These are phyloP conservation scores for Juglanconis oblonga DNA, from an alignment of 2,329 filamentous ascomycete genomes.

Conservation along the genomic window DNA sequence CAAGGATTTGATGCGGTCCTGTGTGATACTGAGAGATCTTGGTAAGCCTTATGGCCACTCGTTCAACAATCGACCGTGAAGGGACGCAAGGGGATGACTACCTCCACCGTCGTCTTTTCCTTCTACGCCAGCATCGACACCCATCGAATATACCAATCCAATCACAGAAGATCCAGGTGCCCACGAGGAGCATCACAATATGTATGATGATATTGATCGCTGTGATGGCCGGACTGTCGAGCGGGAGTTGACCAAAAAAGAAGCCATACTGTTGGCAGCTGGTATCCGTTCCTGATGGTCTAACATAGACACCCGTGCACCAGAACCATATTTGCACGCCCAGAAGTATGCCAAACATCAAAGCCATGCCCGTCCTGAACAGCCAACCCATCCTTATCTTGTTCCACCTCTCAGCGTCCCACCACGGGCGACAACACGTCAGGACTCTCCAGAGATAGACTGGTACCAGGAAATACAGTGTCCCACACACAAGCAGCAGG, in stretches of 20 bases:
- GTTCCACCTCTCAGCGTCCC: conserved; percentile 21
- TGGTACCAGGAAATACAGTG: conserved; percentile 19
- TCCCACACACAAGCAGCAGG: conserved; percentile 20
- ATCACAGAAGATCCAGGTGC: not conserved
- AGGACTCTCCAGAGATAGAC: conserved; percentile 21
- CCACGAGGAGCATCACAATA: conserved; percentile 18
- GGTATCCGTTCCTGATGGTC: not conserved
- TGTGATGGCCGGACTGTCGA: conserved; percentile 17
- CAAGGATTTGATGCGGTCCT: conserved; percentile 13
- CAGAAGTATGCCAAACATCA: conserved; percentile 14
- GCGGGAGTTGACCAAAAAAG: conserved; percentile 17
- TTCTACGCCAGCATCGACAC: conserved; percentile 7
- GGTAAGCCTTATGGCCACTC: not conserved
- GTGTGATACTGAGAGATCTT: conserved; percentile 5
- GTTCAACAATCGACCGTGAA: not conserved
- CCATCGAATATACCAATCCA: conserved; percentile 8
- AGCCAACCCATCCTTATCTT: conserved; percentile 7
- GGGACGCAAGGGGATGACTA: not conserved
- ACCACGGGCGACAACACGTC: conserved; percentile 22
- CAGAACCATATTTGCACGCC: conserved; percentile 24
- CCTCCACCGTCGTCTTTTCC: conserved; percentile 11
- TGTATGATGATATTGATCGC: conserved; percentile 18
- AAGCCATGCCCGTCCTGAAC: conserved; percentile 8
- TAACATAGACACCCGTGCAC: conserved; percentile 19
- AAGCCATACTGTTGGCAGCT: conserved; percentile 19